Conservation (phyloP, 116 monocot species). For the Iris pallida region DNA sequence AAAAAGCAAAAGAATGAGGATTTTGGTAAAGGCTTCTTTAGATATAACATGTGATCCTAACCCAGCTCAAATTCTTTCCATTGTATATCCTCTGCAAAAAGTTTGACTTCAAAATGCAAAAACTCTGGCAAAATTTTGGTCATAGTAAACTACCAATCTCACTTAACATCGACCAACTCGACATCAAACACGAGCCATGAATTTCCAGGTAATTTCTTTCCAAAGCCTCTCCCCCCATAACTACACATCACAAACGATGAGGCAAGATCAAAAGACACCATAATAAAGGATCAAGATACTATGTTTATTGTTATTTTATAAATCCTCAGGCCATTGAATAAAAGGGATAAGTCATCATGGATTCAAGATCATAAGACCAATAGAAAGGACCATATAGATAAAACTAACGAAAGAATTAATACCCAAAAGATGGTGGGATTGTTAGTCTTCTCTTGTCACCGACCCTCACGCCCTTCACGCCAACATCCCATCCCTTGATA, state of each 20-base stretch:
- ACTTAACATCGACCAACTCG: conserved; percentile 35
- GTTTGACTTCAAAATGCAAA: too few relatives aligned
- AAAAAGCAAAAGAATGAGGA: too few relatives aligned
- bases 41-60: too few relatives aligned
- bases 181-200: conserved; percentile 86
- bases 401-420: too few relatives aligned
- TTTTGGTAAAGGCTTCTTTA: too few relatives aligned
- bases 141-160: too few relatives aligned
- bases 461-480: conserved; percentile 80
- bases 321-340: neutral
- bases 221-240: conserved; percentile 44
- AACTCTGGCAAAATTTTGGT: too few relatives aligned
- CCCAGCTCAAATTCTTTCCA: too few relatives aligned
- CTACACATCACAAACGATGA: conserved; percentile 22
- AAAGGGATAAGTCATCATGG: neutral
- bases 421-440: conserved; percentile 87
- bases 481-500: conserved; percentile 96
- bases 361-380: neutral
- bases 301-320: too few relatives aligned
- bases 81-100: too few relatives aligned
- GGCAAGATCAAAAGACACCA: neutral
- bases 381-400: too few relatives aligned
- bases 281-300: neutral
- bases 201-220: conserved; percentile 49
- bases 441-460: conserved; percentile 89